phyloP scores from a whole-genome alignment of 805 yeast genomes.

The Lipomyces kockii region DNA sequence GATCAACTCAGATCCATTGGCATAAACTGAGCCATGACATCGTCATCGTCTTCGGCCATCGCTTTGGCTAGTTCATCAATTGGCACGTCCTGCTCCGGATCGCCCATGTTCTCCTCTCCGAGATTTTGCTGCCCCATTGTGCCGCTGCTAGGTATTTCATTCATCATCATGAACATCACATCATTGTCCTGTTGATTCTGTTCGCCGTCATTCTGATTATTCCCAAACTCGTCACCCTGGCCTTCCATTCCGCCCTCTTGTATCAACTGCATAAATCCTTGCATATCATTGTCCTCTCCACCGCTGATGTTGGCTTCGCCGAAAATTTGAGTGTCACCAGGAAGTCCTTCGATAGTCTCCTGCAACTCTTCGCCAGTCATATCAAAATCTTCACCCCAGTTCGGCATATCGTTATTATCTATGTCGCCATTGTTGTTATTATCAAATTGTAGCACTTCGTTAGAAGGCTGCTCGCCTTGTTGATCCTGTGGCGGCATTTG shows the following conservation, averaged over 20 bases:
- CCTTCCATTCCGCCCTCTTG: background rate
- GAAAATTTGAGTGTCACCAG: background rate
- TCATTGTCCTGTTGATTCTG: background rate
- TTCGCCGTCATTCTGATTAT: background rate
- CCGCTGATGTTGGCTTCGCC: background rate
- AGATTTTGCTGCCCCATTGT: background rate
- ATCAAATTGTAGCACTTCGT: background rate
- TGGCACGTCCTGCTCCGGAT: background rate
- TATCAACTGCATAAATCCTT: slow-evolving; percentile 29
- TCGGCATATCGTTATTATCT: background rate
- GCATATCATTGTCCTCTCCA: slow-evolving; percentile 16
- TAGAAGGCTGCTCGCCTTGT: background rate
- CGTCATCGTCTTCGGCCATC: background rate
- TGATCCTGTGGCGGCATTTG: slow-evolving; percentile 1
- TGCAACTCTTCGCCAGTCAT: slow-evolving; percentile 4
- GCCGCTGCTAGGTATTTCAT: background rate
- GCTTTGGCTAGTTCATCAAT: slow-evolving; percentile 2
- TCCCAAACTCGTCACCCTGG: background rate
- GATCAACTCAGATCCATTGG: slow-evolving; percentile 7
- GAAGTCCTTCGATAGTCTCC: background rate
- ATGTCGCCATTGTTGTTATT: background rate
- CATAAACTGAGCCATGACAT: background rate
- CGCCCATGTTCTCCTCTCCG: slow-evolving; percentile 1
- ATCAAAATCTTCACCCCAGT: slow-evolving; percentile 5
- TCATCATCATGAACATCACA: slow-evolving; percentile 6